These are phyloP conservation scores for Herpotrichia juniperi DNA, from an alignment of 2,329 filamentous ascomycete genomes.

Conservation along the genomic window DNA sequence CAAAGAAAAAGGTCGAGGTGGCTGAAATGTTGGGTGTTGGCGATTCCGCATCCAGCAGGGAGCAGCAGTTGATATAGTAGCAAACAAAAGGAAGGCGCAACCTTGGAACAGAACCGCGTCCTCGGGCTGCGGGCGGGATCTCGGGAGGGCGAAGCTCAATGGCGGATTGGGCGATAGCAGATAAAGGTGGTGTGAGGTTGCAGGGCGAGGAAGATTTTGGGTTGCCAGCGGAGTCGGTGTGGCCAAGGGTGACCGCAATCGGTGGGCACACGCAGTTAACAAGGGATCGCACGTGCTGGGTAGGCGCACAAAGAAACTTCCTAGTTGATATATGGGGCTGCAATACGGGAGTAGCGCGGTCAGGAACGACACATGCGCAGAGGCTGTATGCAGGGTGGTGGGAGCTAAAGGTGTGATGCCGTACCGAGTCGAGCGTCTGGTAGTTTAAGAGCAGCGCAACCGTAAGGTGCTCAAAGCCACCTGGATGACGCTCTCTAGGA, in stretches of 20 bases:
- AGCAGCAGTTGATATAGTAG: slow-evolving; percentile 26
- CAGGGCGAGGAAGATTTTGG: slow-evolving; percentile 10
- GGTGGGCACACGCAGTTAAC: slow-evolving; percentile 24
- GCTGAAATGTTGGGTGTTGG: slow-evolving; percentile 2
- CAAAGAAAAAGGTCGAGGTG: background rate
- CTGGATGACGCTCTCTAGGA: slow-evolving; percentile 31
- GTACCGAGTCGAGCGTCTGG: slow-evolving; percentile 1
- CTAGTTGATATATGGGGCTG: slow-evolving; percentile 18
- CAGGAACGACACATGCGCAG: slow-evolving; percentile 26
- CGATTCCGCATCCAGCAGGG: slow-evolving; percentile 22
- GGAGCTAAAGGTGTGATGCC: slow-evolving; percentile 4
- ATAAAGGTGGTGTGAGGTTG: slow-evolving; percentile 31
- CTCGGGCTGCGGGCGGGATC: slow-evolving; percentile 14
- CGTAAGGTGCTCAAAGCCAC: slow-evolving; percentile 7
- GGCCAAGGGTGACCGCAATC: slow-evolving; percentile 28
- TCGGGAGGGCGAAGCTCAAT: slow-evolving; percentile 11
- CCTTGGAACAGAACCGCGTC: slow-evolving; percentile 20
- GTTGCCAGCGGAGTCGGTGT: slow-evolving; percentile 15
- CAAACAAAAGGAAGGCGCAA: slow-evolving; percentile 23
- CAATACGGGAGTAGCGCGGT: slow-evolving; percentile 5
- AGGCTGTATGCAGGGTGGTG: slow-evolving; percentile 29
- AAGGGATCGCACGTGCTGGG: slow-evolving; percentile 16
- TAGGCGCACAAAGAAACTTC: slow-evolving; percentile 13
- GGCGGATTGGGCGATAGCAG: slow-evolving; percentile 18
- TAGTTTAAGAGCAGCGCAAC: slow-evolving; percentile 11